Base-by-base conservation (phyloP, 495 filamentous ascomycete species). In the Talaromyces thailandensis region DNA sequence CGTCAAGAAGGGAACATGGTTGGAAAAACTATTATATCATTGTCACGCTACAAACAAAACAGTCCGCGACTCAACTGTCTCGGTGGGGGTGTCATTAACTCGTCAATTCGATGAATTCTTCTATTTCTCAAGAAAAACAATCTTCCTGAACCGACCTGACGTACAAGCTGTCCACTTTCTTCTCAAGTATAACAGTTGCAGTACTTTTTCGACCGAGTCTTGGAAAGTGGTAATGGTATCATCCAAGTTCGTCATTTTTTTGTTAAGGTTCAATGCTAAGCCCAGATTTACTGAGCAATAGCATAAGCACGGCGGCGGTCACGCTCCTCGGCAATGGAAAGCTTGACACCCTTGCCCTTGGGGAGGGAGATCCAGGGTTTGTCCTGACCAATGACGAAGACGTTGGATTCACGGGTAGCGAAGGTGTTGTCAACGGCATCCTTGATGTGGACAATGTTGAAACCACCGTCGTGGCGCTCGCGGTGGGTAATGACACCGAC, bases 301-400 rank as follows among this genome's bases (percentile, higher is more conserved):
- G 88, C 79, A 66, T 85, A 77, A 62, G 93, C 92, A 73, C 94
- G 90, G 72, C 90, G 87, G 76, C 92, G 91, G 82, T 97, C 93
- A 79, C 93, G 86, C 90, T 96, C 93, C 85, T 98, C 93, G 66
- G 93, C 91, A 75, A 97, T 98, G 73, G 89, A 86, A 73, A 97
- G 89, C 89, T 98, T 98, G 83, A 98, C 94, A 87, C 94, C 95
- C 86, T 95, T 96, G 83, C 94, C 94, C 91, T 98, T 98, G 75
- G 94, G 95, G 69, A 98, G 86, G 73, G 90, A 95, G 74, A 98
- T 85, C 95, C 94, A 98, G 66, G 94, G 92, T 88, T 97, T 97
- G 70, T 98, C 95, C 69, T 85, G 82, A 60, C 94, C 94, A 69
- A 98, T 96, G 80, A 98, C 86, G 81, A 96, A 96, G 67, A 98